Percentiles rank a stretch among this genome's conserved stretches.
phyloP scores from a whole-genome alignment of 805 yeast genomes.

The Grigorovia humatica region DNA sequence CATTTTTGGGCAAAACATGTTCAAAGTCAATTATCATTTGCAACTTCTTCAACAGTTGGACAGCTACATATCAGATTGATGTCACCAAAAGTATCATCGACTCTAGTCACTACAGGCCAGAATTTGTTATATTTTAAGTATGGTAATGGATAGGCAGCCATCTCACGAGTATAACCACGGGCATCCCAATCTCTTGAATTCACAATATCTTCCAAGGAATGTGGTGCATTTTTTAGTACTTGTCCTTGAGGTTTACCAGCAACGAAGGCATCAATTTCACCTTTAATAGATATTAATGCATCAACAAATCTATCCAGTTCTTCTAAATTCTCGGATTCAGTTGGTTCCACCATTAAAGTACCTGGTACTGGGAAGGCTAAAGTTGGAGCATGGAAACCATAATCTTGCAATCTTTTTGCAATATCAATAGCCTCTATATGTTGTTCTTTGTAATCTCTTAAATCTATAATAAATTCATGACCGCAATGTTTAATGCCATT shows the following conservation, averaged over 20 bases:
- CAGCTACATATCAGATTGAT: conserved; percentile 88
- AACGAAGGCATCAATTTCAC: conserved; percentile 68
- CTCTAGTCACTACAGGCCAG: conserved; percentile 92
- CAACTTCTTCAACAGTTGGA: conserved; percentile 68
- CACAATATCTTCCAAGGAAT: conserved; percentile 70
- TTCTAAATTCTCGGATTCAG: conserved; percentile 82
- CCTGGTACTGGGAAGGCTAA: conserved; percentile 98
- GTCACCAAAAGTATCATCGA: conserved; percentile 94
- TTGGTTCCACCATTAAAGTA: conserved; percentile 96
- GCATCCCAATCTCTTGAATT: conserved; percentile 59
- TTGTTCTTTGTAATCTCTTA: conserved; percentile 66
- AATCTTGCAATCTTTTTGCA: conserved; percentile 94
- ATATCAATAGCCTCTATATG: conserved; percentile 93
- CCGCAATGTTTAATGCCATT: conserved; percentile 68
- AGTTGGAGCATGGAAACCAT: conserved; percentile 98
- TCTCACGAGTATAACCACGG: conserved; percentile 84
- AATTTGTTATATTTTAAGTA: conserved; percentile 64
- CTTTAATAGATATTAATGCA: conserved; percentile 71
- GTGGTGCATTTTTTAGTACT: conserved; percentile 86
- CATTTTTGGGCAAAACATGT: too few species aligned
- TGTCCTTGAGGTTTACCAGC: conserved; percentile 54
- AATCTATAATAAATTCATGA: conserved; percentile 90
- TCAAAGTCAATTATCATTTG: background rate
- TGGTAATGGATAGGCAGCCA: conserved; percentile 88
- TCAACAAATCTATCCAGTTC: conserved; percentile 89